Evolutionary conservation across 208 protist genomes (phyloP), one percentile per base, ranked within the genome.

Genomic region (Balamuthia mandrillaris): DNA sequence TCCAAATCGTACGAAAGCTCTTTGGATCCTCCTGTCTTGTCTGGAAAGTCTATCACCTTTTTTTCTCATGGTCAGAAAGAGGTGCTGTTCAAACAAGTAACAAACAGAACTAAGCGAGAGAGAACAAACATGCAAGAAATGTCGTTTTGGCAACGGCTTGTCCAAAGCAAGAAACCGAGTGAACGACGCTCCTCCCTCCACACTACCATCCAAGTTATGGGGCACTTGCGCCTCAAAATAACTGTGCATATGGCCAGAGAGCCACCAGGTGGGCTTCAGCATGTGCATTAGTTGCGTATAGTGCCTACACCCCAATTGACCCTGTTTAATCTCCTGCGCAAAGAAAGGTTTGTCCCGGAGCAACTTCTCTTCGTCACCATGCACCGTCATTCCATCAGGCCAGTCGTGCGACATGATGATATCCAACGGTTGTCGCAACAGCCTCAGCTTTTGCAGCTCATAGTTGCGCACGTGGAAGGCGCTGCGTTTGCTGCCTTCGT

Each of bases 1-100:
- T 95, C 90, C 37, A 65, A 27, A 77, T 95, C 93, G 81, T 94
- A 94, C 29, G 29, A 42, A 7, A 91, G 35, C 58, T 61, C 82
- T 10, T 58, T 45, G 35, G 81, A 44, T 33, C 27, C 14, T n/a
- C 24, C 79, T 24, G 54, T 56, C 9, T 47, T 37, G 18, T 63
- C 18, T 47, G 63, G 63, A 41, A 72, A 72, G 7, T 33, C n/a
- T 21, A 72, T 41, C 29, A 72, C 63, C 63, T 72, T 41, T 2
- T 10, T 10, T 10, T 24, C 18, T 27, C 0, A 35, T 0, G 18
- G 21, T 61, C 6, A 0, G 54, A 21, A 61, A 21, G 12, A 12
- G n/a, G 52, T 3, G 3, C 3, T 33, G 14, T 1, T 6, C 21
- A 35, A 29, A 21, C 6, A 1, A 1, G 54, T 35, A 61, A 0